Base-by-base conservation (phyloP, 768 basidiomycete genomes). In the Arthromyces matolae region DNA sequence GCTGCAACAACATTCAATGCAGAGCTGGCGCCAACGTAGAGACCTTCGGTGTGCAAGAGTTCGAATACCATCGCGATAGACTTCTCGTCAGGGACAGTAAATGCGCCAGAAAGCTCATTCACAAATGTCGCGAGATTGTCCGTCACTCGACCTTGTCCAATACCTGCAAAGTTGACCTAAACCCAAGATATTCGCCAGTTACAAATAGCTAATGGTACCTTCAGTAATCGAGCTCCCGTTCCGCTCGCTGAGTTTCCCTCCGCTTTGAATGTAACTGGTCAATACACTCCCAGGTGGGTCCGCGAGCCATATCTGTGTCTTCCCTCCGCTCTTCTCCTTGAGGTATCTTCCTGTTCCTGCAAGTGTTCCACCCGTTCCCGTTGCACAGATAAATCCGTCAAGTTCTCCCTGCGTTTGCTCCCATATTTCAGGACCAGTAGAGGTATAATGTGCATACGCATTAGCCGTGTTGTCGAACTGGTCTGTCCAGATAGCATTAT, bases 401-500 rank as follows among this genome's bases (percentile, higher is more conserved):
- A 97, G 50, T 12, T 77, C 70, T 2, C 90, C 92, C 29, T 72
- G 57, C 2, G 83, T 92, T 65, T 98, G 95, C 43, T 81, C 80
- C 92, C 92, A 96, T 43, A 99, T 94, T 68, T 99, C 96, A 0
- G 96, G 96, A 1, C 95, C 96, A 3, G 95, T 99, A 4, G 92
- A 81, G 31, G 72, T 62, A 64, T 94, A 96, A 64, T 99, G 96
- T 16, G 84, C 86, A 18, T 83, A 58, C 13, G 94, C 82, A 63
- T 99, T 99, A 16, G 95, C 92, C 20, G 76, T 82, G 68, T 98
- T 98, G 70, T 98, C 95, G 61, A 99, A 98, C 67, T 99, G 96
- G 71, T 99, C 80, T 7, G 92, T 97, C 95, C 96, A 98, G 47
- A 97, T 80, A 8, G 92, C 85, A 62, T 96, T 96, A 1, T 75